Evolutionary conservation across 306 rosid genomes (phyloP), one percentile per base, ranked within the genome.

Genomic region (Vigna unguiculata): DNA sequence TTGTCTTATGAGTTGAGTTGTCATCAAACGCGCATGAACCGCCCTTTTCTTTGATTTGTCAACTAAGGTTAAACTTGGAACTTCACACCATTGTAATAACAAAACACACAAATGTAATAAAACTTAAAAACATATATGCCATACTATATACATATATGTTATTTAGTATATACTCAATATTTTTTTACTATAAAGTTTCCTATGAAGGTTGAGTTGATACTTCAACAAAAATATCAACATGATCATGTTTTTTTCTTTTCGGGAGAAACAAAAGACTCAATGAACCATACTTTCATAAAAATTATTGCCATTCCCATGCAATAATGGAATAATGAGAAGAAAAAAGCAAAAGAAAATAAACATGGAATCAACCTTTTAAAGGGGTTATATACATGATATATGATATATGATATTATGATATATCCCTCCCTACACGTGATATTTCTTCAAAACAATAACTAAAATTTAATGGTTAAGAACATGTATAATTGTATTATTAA

Each of bases 1-100:
- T 28, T 13, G 10, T 55, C 48, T 55, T 70, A 8, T 45, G 10
- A 61, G 69, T 61, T 81, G 78, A 47, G 84, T 68, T 81, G 84
- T 75, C 84, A 81, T 34, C 11, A 9, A 73, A 80, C 30, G 28
- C 21, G 63, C 16, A 46, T 65, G 24, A 54, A 38, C 60, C 74
- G 49, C 40, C 19, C 49, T 45, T 52, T 72, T 14, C 17, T 47
- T 48, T 59, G 5, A 69, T 48, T 47, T 58, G 9, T 76, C 34
- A 74, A 41, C 25, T n/a, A 72, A 13, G 58, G 6, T 45, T 28
- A n/a, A 2, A 16, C 24, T 62, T 32, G 7, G n/a, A 63, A 36
- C 16, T 63, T 32, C 66, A 32, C 30, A 59, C 6, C 4, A 58
- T 58, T 58, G 2, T 28, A 59, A 15, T 6, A 59, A 30, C 22